A percentile compares a stretch with the other conserved stretches of the same genome.
Conservation (phyloP, 2,329 filamentous ascomycete species). For the Chaetomium globosum region DNA sequence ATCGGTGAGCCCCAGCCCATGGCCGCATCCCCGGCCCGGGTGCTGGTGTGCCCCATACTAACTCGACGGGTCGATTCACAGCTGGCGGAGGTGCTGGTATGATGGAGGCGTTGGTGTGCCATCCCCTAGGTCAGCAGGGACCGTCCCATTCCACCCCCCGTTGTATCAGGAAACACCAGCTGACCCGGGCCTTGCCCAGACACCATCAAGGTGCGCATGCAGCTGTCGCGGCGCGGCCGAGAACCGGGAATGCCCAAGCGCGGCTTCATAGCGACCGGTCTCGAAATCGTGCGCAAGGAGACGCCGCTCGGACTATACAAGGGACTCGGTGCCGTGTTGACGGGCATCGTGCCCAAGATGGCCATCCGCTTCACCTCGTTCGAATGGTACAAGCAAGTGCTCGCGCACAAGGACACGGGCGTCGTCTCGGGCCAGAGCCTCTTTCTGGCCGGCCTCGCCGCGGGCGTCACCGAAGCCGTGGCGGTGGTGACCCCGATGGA, state of each 20-base stretch:
- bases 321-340: conserved; percentile 93
- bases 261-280: conserved; percentile 84
- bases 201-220: conserved; percentile 99
- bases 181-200: conserved; percentile 44
- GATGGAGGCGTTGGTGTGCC: conserved; percentile 97
- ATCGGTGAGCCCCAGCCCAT: conserved; percentile 66
- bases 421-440: conserved; percentile 70
- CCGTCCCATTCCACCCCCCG: conserved; percentile 16
- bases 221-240: conserved; percentile 84
- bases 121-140: conserved; percentile 73
- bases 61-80: conserved; percentile 44
- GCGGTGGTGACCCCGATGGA: conserved; percentile 98
- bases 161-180: background rate
- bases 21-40: conserved; percentile 11
- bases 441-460: conserved; percentile 74
- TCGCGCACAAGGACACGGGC: conserved; percentile 70
- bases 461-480: conserved; percentile 94
- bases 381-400: conserved; percentile 86
- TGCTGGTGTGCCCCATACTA: conserved; percentile 28
- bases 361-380: conserved; percentile 98
- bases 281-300: conserved; percentile 84
- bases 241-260: conserved; percentile 81
- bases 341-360: conserved; percentile 98
- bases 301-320: conserved; percentile 95
- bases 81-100: conserved; percentile 96